These are phyloP conservation scores for Exophiala sp. DNA, from an alignment of 2,329 filamentous ascomycete genomes.

Conservation along the genomic window DNA sequence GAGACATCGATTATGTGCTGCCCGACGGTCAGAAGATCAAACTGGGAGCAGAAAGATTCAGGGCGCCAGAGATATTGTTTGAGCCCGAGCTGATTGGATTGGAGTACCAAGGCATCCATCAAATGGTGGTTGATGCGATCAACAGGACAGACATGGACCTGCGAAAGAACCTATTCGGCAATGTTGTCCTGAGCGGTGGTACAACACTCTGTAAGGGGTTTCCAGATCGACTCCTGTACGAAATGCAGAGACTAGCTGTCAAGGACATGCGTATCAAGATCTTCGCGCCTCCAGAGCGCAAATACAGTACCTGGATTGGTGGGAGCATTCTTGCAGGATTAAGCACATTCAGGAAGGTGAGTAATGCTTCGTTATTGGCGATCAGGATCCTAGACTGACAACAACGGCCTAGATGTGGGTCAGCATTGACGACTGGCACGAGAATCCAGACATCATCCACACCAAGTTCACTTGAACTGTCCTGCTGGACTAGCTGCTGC, in stretches of 20 bases:
- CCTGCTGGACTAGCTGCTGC: background rate
- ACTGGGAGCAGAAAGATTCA: conserved; percentile 89
- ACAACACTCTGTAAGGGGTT: conserved; percentile 97
- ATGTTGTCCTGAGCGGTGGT: conserved; percentile 93
- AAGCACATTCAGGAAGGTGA: conserved; percentile 96
- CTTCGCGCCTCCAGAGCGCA: conserved; percentile 91
- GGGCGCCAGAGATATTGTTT: conserved; percentile 94
- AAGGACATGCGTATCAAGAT: conserved; percentile 99
- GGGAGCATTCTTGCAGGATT: conserved; percentile 93
- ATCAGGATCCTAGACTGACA: conserved; percentile 20
- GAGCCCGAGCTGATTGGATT: conserved; percentile 95
- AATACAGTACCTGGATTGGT: conserved; percentile 99
- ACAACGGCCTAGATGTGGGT: conserved; percentile 79
- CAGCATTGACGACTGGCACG: conserved; percentile 98
- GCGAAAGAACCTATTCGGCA: conserved; percentile 86
- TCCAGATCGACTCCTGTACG: conserved; percentile 81
- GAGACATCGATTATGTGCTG: conserved; percentile 77
- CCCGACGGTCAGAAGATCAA: conserved; percentile 93
- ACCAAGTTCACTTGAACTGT: conserved; percentile 79
- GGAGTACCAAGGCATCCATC: conserved; percentile 94
- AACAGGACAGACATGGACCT: conserved; percentile 92
- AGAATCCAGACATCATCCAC: conserved; percentile 98
- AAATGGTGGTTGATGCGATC: conserved; percentile 96
- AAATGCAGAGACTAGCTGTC: conserved; percentile 87
- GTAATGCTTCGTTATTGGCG: conserved; percentile 29